Conservation (phyloP, 176 grass and related monocot genomes). For the Triticum urartu region DNA sequence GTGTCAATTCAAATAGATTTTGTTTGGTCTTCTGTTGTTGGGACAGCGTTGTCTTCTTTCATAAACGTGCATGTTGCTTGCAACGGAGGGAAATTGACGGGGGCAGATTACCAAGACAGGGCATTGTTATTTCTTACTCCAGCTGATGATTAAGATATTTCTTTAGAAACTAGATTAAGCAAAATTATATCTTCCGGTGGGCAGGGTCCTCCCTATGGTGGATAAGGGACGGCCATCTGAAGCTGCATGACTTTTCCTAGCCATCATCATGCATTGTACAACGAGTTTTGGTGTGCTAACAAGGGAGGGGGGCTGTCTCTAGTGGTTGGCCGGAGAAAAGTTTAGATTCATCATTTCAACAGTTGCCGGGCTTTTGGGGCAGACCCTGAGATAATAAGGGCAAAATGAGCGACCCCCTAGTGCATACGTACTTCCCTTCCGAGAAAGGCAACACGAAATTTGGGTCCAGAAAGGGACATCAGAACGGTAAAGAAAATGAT, state of each 20-base stretch:
- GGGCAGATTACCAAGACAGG: conserved; percentile 8
- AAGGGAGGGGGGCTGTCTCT: neutral
- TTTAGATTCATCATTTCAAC: neutral
- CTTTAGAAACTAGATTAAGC: neutral
- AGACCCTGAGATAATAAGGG: neutral
- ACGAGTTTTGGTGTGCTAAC: neutral
- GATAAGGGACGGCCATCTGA: neutral
- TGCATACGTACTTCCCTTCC: neutral
- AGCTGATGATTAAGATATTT: no score
- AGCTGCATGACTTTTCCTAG: neutral
- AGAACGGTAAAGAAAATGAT: no score
- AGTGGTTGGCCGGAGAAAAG: neutral
- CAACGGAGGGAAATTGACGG: neutral
- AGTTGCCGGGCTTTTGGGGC: no score
- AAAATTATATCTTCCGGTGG: neutral
- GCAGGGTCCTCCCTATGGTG: neutral
- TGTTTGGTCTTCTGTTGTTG: neutral
- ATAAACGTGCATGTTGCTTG: neutral
- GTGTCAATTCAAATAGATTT: neutral
- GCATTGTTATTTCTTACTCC: neutral
- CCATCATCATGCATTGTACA: neutral
- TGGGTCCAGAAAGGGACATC: neutral
- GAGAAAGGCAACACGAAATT: neutral
- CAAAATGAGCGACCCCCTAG: neutral
- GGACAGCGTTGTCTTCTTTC: neutral